A percentile compares a stretch with the other conserved stretches of the same genome.
Evolutionary conservation across 2,329 filamentous ascomycete genomes (phyloP).

Genomic region (Penicillium olsonii): DNA sequence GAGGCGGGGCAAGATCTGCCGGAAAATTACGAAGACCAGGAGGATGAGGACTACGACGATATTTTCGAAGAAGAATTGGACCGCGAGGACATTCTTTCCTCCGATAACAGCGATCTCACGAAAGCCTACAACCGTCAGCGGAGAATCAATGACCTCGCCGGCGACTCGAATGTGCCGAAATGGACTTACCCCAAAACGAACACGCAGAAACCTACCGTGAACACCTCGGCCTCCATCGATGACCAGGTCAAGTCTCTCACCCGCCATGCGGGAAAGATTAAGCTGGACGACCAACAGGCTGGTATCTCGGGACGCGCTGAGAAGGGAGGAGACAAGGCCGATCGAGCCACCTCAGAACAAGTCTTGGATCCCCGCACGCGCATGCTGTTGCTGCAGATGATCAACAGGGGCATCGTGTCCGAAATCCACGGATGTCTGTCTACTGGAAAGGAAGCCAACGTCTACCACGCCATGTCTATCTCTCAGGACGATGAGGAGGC

Average conservation of each 20-base stretch:
- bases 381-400: constrained; percentile 94
- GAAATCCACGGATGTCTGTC: constrained; percentile 95
- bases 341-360: constrained; percentile 91
- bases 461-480: constrained; percentile 81
- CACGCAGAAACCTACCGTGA: constrained; percentile 74
- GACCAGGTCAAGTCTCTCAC: constrained; percentile 85
- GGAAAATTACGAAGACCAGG: constrained; percentile 46
- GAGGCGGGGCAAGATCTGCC: constrained; percentile 35
- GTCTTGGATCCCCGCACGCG: constrained; percentile 91
- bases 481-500: constrained; percentile 55
- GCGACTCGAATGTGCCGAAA: constrained; percentile 52
- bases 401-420: constrained; percentile 84
- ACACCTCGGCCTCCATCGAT: constrained; percentile 77
- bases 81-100: constrained; percentile 58
- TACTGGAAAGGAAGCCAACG: constrained; percentile 97
- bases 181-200: constrained; percentile 70
- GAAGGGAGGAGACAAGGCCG: constrained; percentile 70
- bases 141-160: constrained; percentile 59
- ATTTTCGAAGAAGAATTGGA: constrained; percentile 58
- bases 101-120: constrained; percentile 68
- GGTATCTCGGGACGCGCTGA: constrained; percentile 53
- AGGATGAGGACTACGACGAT: constrained; percentile 65
- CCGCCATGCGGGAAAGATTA: constrained; percentile 82
- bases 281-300: constrained; percentile 65
- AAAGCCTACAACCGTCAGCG: constrained; percentile 87